Conservation (phyloP, 2,329 filamentous ascomycete species). For the Exophiala oligosperma region DNA sequence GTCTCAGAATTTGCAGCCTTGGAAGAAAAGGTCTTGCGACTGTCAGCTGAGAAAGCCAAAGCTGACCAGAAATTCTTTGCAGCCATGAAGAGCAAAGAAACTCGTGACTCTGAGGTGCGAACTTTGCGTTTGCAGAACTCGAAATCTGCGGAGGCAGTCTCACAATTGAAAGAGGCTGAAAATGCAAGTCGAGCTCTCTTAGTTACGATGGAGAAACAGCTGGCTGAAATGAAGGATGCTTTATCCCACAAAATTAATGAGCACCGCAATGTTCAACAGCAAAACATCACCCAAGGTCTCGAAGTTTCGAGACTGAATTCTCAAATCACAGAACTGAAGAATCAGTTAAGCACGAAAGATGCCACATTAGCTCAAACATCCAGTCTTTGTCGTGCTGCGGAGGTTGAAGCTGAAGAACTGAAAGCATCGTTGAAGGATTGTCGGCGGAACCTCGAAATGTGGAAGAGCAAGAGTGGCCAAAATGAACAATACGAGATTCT, state of each 20-base stretch:
- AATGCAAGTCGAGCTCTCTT: slow-evolving; percentile 72
- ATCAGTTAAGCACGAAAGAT: slow-evolving; percentile 74
- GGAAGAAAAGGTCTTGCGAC: slow-evolving; percentile 74
- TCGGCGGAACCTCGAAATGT: slow-evolving; percentile 79
- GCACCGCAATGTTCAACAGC: slow-evolving; percentile 72
- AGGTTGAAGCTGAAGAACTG: slow-evolving; percentile 75
- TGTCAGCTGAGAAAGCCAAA: slow-evolving; percentile 88
- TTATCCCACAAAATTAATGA: slow-evolving; percentile 70
- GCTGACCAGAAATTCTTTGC: slow-evolving; percentile 98
- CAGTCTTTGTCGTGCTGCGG: slow-evolving; percentile 59
- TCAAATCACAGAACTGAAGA: slow-evolving; percentile 76
- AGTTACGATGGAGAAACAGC: slow-evolving; percentile 86
- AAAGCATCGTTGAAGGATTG: slow-evolving; percentile 74
- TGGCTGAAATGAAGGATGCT: slow-evolving; percentile 77
- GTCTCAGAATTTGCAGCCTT: slow-evolving; percentile 71
- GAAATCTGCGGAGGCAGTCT: slow-evolving; percentile 90
- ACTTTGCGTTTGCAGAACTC: slow-evolving; percentile 77
- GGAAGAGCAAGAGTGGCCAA: slow-evolving; percentile 56
- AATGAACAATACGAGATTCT: slow-evolving; percentile 27
- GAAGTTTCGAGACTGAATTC: slow-evolving; percentile 63
- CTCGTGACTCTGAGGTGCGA: slow-evolving; percentile 76
- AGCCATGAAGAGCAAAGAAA: slow-evolving; percentile 90
- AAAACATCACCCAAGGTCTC: slow-evolving; percentile 68
- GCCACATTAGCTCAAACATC: slow-evolving; percentile 64
- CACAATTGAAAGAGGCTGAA: slow-evolving; percentile 89